Evolutionary conservation across 1,284 basidiomycete species (phyloP).

Genomic region (Leccinum proliferum): DNA sequence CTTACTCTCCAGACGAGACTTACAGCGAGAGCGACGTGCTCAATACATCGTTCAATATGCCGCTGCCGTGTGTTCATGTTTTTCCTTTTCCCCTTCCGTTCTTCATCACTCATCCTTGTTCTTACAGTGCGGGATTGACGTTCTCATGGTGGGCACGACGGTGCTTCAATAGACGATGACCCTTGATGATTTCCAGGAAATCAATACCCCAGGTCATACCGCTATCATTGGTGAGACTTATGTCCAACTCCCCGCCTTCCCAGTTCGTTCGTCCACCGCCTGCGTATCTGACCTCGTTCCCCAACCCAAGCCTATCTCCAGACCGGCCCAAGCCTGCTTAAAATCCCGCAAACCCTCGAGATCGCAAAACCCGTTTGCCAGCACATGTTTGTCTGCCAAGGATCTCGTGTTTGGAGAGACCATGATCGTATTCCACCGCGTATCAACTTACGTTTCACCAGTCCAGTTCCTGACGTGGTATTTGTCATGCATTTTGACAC

Average conservation of each 20-base stretch:
- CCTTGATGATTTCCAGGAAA: conserved; percentile 39
- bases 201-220: conserved; percentile 74
- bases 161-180: not conserved
- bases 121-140: conserved; percentile 26
- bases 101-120: not conserved
- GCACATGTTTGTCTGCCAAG: too few species aligned
- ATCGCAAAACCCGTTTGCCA: too few species aligned
- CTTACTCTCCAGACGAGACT: conserved; percentile 49
- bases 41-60: conserved; percentile 57
- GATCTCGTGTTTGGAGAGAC: too few species aligned
- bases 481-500: too few species aligned
- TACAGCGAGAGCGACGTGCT: conserved; percentile 56
- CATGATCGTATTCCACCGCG: too few species aligned
- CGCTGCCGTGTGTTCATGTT: conserved; percentile 38
- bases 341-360: too few species aligned
- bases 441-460: too few species aligned
- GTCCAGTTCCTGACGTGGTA: too few species aligned
- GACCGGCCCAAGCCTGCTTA: too few species aligned
- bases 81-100: not conserved
- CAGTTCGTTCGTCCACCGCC: too few species aligned
- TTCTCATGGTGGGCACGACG: conserved; percentile 22
- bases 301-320: too few species aligned
- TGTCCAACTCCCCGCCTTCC: conserved; percentile 23
- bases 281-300: too few species aligned
- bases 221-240: conserved; percentile 46